Evolutionary conservation across 192 early-diverging fungal genomes (phyloP), one percentile per base, ranked within the genome.

Genomic region (Backusella macrospora): DNA sequence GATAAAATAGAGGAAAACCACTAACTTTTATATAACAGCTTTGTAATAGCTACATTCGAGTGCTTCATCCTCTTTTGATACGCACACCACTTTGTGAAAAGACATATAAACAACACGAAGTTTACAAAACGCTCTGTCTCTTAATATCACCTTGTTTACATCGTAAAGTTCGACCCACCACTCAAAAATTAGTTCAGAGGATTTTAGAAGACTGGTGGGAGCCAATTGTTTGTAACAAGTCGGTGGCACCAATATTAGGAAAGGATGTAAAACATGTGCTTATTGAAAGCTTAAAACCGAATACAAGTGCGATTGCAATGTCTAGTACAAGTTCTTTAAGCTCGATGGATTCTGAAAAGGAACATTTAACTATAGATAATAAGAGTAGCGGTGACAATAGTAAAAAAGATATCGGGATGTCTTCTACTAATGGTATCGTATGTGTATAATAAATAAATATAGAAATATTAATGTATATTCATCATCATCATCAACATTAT

Each of bases 31-130:
- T 59, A 45, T 39, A 52, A 4, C 69, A 85, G 81, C 82, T 92
- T 40, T 86, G 91, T 5, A 86, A 89, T 59, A 85, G 89, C 0
- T 92, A 91, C 68, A 69, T 94, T 52, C 85, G 86, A 10, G 89
- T 94, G 2, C 72, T 92, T 44, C 73, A 83, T 18, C 89, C 90
- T 6, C 73, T 93, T 42, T 75, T 94, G 40, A 79, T 84, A 62
- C 91, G 93, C 63, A 91, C 90, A 0, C 82, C 84, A 21, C 47
- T 89, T 10, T 43, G 48, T 12, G 71, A 72, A 3, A 55, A 71
- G 5, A 64, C 65, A 12, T 89, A 89, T 69, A 89, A 89, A 74
- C 79, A 82, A 6, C 45, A 75, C 16, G 78, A 86, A 43, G 85
- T 88, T 34, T 71, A 85, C 43, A 72, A 69, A 1, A 48, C 80